Conservation (phyloP, 306 rosid genomes). For the Vigna angularis region DNA sequence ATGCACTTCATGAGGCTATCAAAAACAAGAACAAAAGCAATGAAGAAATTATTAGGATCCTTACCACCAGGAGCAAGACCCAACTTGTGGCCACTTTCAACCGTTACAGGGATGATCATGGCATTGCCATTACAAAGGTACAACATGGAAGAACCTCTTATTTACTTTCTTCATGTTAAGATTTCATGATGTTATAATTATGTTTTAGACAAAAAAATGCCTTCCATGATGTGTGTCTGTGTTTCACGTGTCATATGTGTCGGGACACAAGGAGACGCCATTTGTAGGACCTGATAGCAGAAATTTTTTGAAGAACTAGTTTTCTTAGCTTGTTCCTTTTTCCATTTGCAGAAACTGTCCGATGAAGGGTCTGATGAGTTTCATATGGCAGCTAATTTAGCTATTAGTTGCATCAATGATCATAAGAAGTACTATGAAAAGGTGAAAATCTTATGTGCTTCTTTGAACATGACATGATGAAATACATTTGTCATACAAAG, state of each 20-base stretch:
- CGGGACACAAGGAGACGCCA: too few species aligned
- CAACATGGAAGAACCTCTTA: not conserved
- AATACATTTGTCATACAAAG: not conserved
- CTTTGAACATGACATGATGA: not conserved
- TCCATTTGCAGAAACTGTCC: slow-evolving; percentile 56
- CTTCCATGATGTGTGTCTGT: too few species aligned
- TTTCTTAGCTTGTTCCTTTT: not conserved
- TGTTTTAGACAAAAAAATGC: too few species aligned
- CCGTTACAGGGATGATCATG: slow-evolving; percentile 69
- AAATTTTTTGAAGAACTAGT: too few species aligned
- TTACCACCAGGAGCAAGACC: slow-evolving; percentile 74
- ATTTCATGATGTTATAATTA: not conserved
- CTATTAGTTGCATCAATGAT: slow-evolving; percentile 75
- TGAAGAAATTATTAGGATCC: slow-evolving; percentile 77
- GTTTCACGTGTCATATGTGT: too few species aligned
- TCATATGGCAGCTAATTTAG: slow-evolving; percentile 57
- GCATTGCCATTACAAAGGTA: slow-evolving; percentile 79
- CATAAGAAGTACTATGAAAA: slow-evolving; percentile 78
- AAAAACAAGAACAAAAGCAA: slow-evolving; percentile 52
- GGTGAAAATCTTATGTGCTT: slow-evolving; percentile 47
- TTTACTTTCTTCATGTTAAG: not conserved
- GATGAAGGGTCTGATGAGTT: slow-evolving; percentile 57
- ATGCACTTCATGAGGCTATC: slow-evolving; percentile 66
- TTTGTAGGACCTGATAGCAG: too few species aligned
- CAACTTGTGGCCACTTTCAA: slow-evolving; percentile 83